A percentile compares a stretch with the other conserved stretches of the same genome.
phyloP scores from a whole-genome alignment of 2,329 filamentous ascomycete species.

The Exophiala sp. region DNA sequence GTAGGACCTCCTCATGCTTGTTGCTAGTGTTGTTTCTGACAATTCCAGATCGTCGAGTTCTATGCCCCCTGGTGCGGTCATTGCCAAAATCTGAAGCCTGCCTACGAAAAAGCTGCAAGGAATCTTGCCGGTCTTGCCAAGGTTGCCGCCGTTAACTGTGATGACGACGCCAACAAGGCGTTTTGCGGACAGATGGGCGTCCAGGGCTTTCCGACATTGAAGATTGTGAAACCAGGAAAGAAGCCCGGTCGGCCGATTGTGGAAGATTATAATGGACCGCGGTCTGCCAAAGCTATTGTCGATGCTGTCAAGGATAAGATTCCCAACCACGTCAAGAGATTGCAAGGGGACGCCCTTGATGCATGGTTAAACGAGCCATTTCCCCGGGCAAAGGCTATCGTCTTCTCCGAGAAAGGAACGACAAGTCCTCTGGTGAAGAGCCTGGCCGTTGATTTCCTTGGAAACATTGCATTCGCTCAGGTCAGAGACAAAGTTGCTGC shows the following conservation, averaged over 20 bases:
- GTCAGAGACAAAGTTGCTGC: constrained; percentile 72
- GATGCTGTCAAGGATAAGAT: constrained; percentile 82
- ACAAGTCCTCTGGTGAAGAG: constrained; percentile 77
- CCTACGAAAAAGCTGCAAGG: constrained; percentile 88
- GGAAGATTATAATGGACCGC: constrained; percentile 82
- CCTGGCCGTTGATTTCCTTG: constrained; percentile 85
- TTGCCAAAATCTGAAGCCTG: constrained; percentile 90
- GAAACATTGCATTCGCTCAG: constrained; percentile 71
- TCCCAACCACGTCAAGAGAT: constrained; percentile 78
- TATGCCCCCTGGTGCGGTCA: constrained; percentile 98
- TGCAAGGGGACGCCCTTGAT: constrained; percentile 73
- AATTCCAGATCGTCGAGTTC: constrained; percentile 57
- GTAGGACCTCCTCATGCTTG: constrained; percentile 49
- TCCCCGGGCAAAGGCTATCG: constrained; percentile 71
- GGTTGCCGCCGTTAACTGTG: constrained; percentile 90
- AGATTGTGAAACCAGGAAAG: constrained; percentile 81
- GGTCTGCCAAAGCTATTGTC: constrained; percentile 79
- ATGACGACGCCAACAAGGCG: constrained; percentile 84
- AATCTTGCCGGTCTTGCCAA: constrained; percentile 87
- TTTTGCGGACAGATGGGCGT: constrained; percentile 82
- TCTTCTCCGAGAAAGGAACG: constrained; percentile 90
- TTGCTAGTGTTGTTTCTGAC: not conserved
- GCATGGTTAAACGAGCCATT: constrained; percentile 63
- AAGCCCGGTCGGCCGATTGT: constrained; percentile 72
- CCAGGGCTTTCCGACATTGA: constrained; percentile 90